Percentiles rank a stretch among this genome's conserved stretches.
Evolutionary conservation across 441 rosid species (phyloP).

Genomic region (Macaranga tanarius): DNA sequence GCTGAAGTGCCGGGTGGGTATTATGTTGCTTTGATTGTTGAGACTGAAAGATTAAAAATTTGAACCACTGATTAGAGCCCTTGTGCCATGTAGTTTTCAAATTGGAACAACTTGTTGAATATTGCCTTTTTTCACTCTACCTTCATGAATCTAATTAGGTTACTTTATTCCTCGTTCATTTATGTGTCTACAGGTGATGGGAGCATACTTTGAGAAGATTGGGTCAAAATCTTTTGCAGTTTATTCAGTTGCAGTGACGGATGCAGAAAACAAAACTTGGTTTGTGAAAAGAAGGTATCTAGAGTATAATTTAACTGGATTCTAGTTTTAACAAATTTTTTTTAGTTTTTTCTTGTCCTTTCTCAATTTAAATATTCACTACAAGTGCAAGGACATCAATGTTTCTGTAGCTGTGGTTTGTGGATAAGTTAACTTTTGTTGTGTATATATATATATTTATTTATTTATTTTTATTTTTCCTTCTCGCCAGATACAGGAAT

Average conservation of each 20-base stretch:
- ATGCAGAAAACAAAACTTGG: conserved; percentile 76
- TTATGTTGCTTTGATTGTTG: conserved; percentile 21
- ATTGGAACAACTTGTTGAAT: conserved; percentile 23
- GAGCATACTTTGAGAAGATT: conserved; percentile 92
- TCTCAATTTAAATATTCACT: neutral
- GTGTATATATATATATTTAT: conserved; percentile 8
- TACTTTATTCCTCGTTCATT: conserved; percentile 16
- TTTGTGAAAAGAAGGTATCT: conserved; percentile 93
- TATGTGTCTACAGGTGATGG: conserved; percentile 64
- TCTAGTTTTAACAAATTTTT: neutral
- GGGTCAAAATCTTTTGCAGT: conserved; percentile 97
- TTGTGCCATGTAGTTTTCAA: conserved; percentile 8
- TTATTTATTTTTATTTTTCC: conserved; percentile 9
- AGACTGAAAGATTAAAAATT: conserved; percentile 4
- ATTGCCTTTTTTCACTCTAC: neutral
- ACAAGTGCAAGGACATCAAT: neutral
- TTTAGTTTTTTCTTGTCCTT: neutral
- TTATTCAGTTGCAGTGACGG: conserved; percentile 94
- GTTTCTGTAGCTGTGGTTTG: conserved; percentile 12
- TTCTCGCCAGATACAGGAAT: conserved; percentile 78
- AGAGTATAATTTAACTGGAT: conserved; percentile 6
- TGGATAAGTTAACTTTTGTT: neutral
- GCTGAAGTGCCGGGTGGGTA: conserved; percentile 82
- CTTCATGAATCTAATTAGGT: conserved; percentile 14
- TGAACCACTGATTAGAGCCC: conserved; percentile 13